A percentile compares a stretch with the other conserved stretches of the same genome.
Evolutionary conservation across 2,329 filamentous ascomycete genomes (phyloP).

Genomic region (Arthrobotrys iridis): DNA sequence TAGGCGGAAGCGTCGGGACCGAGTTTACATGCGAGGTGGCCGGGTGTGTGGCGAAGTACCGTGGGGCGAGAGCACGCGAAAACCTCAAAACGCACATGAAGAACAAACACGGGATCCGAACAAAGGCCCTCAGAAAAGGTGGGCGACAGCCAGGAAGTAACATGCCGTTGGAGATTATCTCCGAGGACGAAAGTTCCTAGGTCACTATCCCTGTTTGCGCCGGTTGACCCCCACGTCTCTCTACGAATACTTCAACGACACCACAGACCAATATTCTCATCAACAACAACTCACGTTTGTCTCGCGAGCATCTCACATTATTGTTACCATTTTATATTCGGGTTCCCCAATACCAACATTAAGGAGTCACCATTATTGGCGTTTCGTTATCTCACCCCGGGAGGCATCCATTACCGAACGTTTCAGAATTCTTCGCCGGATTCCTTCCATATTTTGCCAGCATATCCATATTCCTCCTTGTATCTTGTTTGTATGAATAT

Average conservation of each 20-base stretch:
- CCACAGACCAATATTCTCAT: no score
- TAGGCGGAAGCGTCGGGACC: not conserved
- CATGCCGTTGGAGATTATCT: constrained; percentile 13
- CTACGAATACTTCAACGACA: not conserved
- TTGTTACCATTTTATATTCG: no score
- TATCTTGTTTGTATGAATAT: not conserved
- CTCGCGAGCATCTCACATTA: no score
- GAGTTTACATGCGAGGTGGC: constrained; percentile 22
- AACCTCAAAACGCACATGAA: constrained; percentile 50
- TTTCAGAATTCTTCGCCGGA: not conserved
- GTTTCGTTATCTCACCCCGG: not conserved
- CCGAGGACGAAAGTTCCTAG: constrained; percentile 12
- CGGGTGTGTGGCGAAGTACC: constrained; percentile 29
- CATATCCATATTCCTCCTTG: not conserved
- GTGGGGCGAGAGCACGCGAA: constrained; percentile 37
- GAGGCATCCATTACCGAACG: not conserved
- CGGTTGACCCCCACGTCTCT: not conserved
- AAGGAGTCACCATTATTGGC: no score
- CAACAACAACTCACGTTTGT: no score
- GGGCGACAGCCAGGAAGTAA: constrained; percentile 8
- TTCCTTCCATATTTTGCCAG: not conserved
- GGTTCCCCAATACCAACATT: no score
- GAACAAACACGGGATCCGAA: constrained; percentile 33
- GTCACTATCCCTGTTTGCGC: not conserved
- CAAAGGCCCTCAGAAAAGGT: not conserved